Percentiles rank a stretch among this genome's conserved stretches.
phyloP scores from a whole-genome alignment of 2,329 filamentous ascomycete species.

The Phyllosticta citriasiana region DNA sequence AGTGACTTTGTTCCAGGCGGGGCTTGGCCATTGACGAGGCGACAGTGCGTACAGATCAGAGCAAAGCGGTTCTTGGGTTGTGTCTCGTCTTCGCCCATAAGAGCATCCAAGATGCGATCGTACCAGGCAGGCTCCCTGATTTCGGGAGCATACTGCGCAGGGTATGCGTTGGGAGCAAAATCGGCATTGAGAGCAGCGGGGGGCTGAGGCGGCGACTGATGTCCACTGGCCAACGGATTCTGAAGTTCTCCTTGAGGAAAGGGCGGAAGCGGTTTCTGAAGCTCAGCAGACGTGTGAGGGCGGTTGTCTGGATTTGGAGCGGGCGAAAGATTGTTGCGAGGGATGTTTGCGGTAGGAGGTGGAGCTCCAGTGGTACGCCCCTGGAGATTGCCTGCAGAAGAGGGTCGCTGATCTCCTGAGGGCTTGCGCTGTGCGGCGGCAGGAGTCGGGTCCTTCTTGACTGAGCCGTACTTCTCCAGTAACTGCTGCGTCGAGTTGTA shows the following conservation, averaged over 20 bases:
- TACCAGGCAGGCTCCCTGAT: slow-evolving; percentile 65
- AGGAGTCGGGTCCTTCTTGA: slow-evolving; percentile 26
- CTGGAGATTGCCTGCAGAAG: neutral
- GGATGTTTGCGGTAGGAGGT: slow-evolving; percentile 57
- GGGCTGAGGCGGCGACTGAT: slow-evolving; percentile 12
- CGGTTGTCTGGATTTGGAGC: slow-evolving; percentile 17
- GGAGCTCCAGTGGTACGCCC: slow-evolving; percentile 46
- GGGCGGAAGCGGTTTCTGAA: neutral
- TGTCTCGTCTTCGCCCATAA: slow-evolving; percentile 91
- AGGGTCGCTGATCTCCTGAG: slow-evolving; percentile 14
- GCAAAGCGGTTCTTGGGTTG: slow-evolving; percentile 82
- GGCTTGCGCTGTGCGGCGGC: slow-evolving; percentile 22
- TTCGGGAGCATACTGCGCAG: slow-evolving; percentile 31
- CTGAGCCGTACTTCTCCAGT: slow-evolving; percentile 78
- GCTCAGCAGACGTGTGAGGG: slow-evolving; percentile 21
- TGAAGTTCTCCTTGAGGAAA: neutral
- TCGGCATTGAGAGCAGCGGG: slow-evolving; percentile 39
- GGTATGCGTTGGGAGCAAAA: slow-evolving; percentile 65
- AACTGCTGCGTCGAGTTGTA: slow-evolving; percentile 92
- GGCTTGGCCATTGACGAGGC: slow-evolving; percentile 90
- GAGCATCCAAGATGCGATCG: slow-evolving; percentile 81
- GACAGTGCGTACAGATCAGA: slow-evolving; percentile 71
- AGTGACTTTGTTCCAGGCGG: slow-evolving; percentile 72
- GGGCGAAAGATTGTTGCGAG: slow-evolving; percentile 16
- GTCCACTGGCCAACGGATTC: neutral